Evolutionary conservation across 1,284 basidiomycete genomes (phyloP).

Genomic region (Cutaneotrichosporon curvatum): DNA sequence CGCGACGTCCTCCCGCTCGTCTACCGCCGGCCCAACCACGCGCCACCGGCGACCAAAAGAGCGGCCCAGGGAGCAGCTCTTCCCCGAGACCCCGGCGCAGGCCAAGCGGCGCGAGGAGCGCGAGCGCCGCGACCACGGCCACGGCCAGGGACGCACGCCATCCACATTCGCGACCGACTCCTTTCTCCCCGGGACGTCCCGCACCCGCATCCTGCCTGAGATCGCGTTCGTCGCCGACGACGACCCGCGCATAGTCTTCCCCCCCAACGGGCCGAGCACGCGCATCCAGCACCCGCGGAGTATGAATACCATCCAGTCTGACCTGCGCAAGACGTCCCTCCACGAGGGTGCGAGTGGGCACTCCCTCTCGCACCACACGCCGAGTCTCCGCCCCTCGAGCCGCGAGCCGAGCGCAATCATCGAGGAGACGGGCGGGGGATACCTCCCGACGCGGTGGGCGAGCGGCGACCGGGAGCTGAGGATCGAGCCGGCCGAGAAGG

Average conservation of each 20-base stretch:
- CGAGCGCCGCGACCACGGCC: conserved; percentile 19
- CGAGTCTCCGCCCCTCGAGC: conserved; percentile 7
- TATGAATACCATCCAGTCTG: conserved; percentile 16
- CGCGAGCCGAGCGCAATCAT: conserved; percentile 27
- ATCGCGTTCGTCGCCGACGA: conserved; percentile 44
- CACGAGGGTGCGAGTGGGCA: too few species aligned
- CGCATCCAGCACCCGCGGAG: conserved; percentile 20
- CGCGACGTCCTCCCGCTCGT: conserved; percentile 6
- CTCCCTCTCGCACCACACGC: not conserved
- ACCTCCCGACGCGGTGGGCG: conserved; percentile 44
- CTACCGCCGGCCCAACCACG: not conserved
- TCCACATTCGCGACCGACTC: conserved; percentile 3
- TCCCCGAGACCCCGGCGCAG: conserved; percentile 43
- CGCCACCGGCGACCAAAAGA: conserved; percentile 24
- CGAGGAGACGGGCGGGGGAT: conserved; percentile 37
- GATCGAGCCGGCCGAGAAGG: conserved; percentile 38
- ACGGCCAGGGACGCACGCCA: not conserved
- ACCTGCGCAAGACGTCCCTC: too few species aligned
- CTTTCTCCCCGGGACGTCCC: conserved; percentile 6
- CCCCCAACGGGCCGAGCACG: conserved; percentile 27
- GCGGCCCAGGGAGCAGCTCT: conserved; percentile 34
- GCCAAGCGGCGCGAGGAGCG: conserved; percentile 38
- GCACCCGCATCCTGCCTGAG: conserved; percentile 32
- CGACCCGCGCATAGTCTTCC: conserved; percentile 41
- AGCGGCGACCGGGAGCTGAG: conserved; percentile 38